These are phyloP conservation scores for Mycosarcoma maydis DNA, from an alignment of 1,284 basidiomycete genomes.

Conservation along the genomic window DNA sequence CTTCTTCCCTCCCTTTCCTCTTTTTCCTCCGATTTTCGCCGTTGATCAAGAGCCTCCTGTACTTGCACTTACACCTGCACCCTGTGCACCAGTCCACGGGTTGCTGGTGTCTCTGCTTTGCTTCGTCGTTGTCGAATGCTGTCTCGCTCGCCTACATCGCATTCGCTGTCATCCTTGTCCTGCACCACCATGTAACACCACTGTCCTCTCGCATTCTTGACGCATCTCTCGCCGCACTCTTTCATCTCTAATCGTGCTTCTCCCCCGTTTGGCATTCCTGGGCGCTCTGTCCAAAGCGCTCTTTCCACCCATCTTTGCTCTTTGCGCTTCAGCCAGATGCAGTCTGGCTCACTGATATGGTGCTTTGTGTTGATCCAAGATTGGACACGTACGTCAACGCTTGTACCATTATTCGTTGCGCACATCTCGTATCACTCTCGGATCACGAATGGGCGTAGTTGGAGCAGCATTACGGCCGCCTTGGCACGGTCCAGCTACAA, in stretches of 20 bases:
- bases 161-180: constrained; percentile 9
- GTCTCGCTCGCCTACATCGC: background rate
- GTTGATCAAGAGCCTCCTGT: constrained; percentile 7
- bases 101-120: constrained; percentile 4
- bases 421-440: background rate
- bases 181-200: constrained; percentile 44
- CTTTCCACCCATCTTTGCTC: background rate
- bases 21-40: constrained; percentile 1
- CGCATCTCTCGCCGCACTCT: constrained; percentile 8
- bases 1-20: background rate
- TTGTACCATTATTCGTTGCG: constrained; percentile 13
- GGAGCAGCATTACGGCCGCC: constrained; percentile 13
- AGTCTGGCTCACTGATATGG: background rate
- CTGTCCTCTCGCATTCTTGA: constrained; percentile 15
- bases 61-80: constrained; percentile 6
- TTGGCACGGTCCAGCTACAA: background rate
- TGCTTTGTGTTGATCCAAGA: background rate
- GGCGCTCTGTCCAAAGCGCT: too few species aligned
- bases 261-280: background rate
- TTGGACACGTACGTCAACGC: background rate
- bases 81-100: constrained; percentile 4
- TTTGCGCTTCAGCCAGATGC: constrained; percentile 28
- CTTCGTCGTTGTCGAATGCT: constrained; percentile 3
- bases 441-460: background rate
- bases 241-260: constrained; percentile 10